These are phyloP conservation scores for Aspergillus intermedius DNA, from an alignment of 2,329 filamentous ascomycete genomes.

Conservation along the genomic window DNA sequence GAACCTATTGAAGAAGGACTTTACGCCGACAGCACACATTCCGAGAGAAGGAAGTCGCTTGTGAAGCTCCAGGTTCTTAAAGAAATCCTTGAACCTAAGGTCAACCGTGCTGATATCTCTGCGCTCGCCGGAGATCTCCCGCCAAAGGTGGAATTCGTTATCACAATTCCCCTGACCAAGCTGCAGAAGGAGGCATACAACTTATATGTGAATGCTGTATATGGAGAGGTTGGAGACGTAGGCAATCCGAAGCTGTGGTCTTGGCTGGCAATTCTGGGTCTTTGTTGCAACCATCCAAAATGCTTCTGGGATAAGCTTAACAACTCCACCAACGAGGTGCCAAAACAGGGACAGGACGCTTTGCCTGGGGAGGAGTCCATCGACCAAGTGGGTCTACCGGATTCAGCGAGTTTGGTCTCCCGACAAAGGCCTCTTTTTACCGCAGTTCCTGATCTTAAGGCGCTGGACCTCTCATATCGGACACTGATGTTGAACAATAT, in stretches of 20 bases:
- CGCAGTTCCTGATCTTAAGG: conserved; percentile 29
- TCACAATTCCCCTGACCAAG: conserved; percentile 63
- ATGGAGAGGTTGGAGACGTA: conserved; percentile 25
- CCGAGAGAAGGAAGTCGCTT: conserved; percentile 54
- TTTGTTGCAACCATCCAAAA: conserved; percentile 55
- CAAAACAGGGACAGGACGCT: conserved; percentile 10
- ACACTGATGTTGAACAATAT: conserved; percentile 62
- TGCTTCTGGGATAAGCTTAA: conserved; percentile 47
- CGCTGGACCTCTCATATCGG: conserved; percentile 59
- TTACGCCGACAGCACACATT: conserved; percentile 54
- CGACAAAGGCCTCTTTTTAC: conserved; percentile 25
- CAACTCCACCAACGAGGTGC: conserved; percentile 25
- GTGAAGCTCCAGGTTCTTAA: conserved; percentile 67
- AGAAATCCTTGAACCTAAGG: conserved; percentile 66
- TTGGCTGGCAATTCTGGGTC: conserved; percentile 48
- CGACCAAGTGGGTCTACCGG: conserved; percentile 32
- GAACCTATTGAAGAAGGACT: conserved; percentile 68
- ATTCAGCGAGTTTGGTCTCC: conserved; percentile 25
- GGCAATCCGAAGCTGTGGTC: conserved; percentile 44
- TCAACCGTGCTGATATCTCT: conserved; percentile 66
- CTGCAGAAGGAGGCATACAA: conserved; percentile 61
- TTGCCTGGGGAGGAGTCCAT: conserved; percentile 24
- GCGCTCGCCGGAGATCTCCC: conserved; percentile 62
- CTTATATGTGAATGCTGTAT: conserved; percentile 42
- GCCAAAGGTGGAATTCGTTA: conserved; percentile 72